Evolutionary conservation across 257 asterid genomes (phyloP).

Genomic region (Solanum piurae): DNA sequence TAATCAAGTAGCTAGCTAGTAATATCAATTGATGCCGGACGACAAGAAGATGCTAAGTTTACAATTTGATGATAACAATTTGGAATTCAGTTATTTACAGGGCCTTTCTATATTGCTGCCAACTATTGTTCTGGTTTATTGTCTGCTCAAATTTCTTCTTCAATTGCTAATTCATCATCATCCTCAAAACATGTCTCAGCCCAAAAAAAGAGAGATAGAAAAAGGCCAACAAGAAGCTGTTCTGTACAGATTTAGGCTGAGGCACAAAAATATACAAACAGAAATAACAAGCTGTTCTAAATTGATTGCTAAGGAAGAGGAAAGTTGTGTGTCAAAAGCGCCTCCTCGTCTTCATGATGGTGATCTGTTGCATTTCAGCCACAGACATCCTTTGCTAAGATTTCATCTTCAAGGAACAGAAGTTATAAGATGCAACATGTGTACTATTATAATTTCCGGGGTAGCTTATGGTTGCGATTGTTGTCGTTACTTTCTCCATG

Average conservation of each 20-base stretch:
- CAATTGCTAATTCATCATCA: background rate
- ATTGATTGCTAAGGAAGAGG: background rate
- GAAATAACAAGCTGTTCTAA: background rate
- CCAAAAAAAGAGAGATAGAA: no score
- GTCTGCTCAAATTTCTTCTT: background rate
- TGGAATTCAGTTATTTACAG: background rate
- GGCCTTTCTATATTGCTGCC: background rate
- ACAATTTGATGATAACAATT: background rate
- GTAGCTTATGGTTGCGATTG: background rate
- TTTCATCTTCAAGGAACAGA: background rate
- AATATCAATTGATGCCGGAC: background rate
- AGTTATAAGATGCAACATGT: background rate
- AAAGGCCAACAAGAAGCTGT: background rate
- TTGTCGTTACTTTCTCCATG: background rate
- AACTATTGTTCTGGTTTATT: background rate
- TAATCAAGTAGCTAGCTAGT: no score
- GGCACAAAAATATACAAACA: background rate
- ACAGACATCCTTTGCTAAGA: background rate
- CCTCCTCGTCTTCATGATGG: background rate
- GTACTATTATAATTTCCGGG: background rate
- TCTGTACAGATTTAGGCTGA: background rate
- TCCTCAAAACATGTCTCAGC: background rate
- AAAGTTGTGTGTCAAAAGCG: background rate
- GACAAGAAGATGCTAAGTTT: background rate
- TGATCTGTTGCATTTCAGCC: background rate